Conservation (phyloP, 306 rosid species). For the Gastrolobium villosum region DNA sequence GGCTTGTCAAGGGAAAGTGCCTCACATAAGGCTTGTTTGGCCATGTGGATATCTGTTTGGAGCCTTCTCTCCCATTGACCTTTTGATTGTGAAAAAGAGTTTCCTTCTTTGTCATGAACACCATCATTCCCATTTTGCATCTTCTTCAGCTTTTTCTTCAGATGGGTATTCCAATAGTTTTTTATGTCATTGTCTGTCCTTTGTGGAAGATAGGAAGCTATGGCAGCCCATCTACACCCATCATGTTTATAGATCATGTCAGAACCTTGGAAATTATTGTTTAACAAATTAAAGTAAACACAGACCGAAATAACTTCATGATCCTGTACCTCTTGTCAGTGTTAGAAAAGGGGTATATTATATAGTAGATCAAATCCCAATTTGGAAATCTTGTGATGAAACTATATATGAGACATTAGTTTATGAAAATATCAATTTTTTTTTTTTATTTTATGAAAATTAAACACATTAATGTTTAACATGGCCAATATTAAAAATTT, state of each 20-base stretch:
- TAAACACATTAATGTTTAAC: too few species aligned
- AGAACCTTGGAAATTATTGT: not conserved
- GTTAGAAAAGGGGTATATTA: too few species aligned
- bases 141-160: constrained; percentile 67
- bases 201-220: constrained; percentile 79
- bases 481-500: too few species aligned
- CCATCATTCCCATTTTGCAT: constrained; percentile 15
- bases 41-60: constrained; percentile 92
- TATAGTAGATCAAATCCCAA: not conserved
- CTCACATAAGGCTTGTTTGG: constrained; percentile 86
- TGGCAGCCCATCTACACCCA: constrained; percentile 75
- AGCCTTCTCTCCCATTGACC: constrained; percentile 99
- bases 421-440: too few species aligned
- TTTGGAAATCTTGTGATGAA: not conserved
- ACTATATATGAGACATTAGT: too few species aligned
- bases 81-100: constrained; percentile 59
- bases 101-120: constrained; percentile 33
- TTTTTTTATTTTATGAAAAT: too few species aligned
- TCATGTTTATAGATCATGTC: not conserved
- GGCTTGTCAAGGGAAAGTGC: constrained; percentile 83
- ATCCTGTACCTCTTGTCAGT: too few species aligned
- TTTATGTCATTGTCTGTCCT: constrained; percentile 80
- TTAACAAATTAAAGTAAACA: not conserved
- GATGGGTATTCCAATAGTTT: constrained; percentile 75
- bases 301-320: too few species aligned